Evolutionary conservation across 2,329 filamentous ascomycete species (phyloP).

Genomic region (Berkeleyomyces rouxiae): DNA sequence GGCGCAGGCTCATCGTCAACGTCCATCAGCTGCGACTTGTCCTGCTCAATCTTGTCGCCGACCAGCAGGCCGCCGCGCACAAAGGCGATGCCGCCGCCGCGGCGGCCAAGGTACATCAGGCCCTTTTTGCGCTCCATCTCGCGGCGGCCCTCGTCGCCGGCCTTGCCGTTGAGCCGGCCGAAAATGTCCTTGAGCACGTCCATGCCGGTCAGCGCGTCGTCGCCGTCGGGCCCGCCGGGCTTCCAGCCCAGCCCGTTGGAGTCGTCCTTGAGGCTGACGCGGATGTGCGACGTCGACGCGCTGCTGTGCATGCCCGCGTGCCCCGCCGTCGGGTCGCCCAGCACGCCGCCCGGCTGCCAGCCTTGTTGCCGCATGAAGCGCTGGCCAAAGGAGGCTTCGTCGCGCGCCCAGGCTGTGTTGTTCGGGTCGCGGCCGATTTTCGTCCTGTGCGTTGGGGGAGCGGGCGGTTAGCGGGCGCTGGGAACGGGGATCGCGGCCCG

Average conservation of each 20-base stretch:
- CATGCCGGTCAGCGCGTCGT: slow-evolving; percentile 67
- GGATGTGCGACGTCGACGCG: slow-evolving; percentile 72
- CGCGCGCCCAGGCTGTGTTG: slow-evolving; percentile 82
- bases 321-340: slow-evolving; percentile 60
- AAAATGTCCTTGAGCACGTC: slow-evolving; percentile 75
- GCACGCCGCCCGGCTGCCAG: slow-evolving; percentile 70
- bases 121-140: slow-evolving; percentile 52
- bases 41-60: slow-evolving; percentile 15
- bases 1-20: background rate
- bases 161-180: slow-evolving; percentile 78
- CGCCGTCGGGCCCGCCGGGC: slow-evolving; percentile 36
- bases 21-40: slow-evolving; percentile 2
- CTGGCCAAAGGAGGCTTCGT: slow-evolving; percentile 72
- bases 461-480: background rate
- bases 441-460: slow-evolving; percentile 18
- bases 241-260: slow-evolving; percentile 78
- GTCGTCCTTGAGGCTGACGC: slow-evolving; percentile 75
- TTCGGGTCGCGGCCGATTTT: slow-evolving; percentile 87
- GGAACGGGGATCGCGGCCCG: background rate
- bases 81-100: slow-evolving; percentile 61
- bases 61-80: slow-evolving; percentile 61
- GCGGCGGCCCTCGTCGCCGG: slow-evolving; percentile 41
- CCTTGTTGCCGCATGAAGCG: slow-evolving; percentile 77
- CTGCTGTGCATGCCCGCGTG: slow-evolving; percentile 63
- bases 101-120: slow-evolving; percentile 55